Percentiles rank a stretch among this genome's conserved stretches.
Conservation (phyloP, 345 rosid genomes). For the Litchi chinensis region DNA sequence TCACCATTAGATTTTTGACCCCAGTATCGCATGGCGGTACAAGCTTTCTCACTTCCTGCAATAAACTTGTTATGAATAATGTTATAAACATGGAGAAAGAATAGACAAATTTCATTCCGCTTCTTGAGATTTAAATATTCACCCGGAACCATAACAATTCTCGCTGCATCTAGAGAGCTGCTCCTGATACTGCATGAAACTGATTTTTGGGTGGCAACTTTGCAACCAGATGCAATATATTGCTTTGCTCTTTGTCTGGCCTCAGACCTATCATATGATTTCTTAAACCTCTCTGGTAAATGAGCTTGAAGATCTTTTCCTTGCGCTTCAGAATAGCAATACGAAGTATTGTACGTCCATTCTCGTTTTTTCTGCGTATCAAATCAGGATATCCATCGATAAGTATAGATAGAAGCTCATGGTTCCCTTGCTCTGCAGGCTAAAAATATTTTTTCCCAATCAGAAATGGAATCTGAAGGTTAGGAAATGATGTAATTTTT, state of each 20-base stretch:
- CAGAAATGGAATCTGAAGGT: no score
- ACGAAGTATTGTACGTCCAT: not conserved
- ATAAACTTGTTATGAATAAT: not conserved
- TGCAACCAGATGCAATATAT: slow-evolving; percentile 11
- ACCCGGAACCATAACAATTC: no score
- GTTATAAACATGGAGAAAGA: not conserved
- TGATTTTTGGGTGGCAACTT: not conserved
- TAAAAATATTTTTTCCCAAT: no score
- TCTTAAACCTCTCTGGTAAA: no score
- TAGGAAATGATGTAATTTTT: no score
- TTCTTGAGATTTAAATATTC: not conserved
- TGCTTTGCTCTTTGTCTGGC: not conserved
- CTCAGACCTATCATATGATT: no score
- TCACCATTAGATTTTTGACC: not conserved
- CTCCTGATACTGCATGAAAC: slow-evolving; percentile 15
- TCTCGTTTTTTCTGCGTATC: no score
- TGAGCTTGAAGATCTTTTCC: no score
- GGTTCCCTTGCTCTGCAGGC: no score
- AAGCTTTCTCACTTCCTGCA: slow-evolving; percentile 6
- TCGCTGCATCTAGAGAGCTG: no score
- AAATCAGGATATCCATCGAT: no score
- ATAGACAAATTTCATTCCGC: fast-evolving
- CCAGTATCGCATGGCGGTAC: not conserved
- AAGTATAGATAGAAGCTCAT: no score
- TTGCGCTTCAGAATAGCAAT: not conserved